Percentiles rank a stretch among this genome's conserved stretches.
These are phyloP conservation scores for Monosporascus sp. DNA, from an alignment of 2,329 filamentous ascomycete species.

Conservation along the genomic window DNA sequence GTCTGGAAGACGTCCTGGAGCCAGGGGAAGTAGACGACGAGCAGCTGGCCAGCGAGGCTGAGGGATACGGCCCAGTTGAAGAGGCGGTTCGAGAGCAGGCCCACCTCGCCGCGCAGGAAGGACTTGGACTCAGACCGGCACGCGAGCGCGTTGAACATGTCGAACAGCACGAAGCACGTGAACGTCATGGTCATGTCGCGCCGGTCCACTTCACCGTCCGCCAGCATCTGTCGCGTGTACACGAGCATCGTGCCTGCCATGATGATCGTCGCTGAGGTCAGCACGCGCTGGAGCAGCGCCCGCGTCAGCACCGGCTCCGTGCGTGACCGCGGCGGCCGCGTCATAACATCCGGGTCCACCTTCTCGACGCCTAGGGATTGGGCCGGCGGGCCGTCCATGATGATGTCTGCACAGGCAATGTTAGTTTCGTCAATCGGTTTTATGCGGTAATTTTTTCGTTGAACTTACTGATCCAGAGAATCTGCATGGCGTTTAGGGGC, in stretches of 20 bases:
- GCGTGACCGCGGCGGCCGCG: conserved; percentile 74
- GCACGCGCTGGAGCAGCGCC: conserved; percentile 74
- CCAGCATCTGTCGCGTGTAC: conserved; percentile 86
- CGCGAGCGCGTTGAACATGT: conserved; percentile 97
- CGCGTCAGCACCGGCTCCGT: conserved; percentile 88
- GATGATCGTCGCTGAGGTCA: conserved; percentile 83
- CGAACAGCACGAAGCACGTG: conserved; percentile 96
- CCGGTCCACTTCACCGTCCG: conserved; percentile 75
- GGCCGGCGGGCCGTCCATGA: conserved; percentile 97
- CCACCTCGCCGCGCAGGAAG: conserved; percentile 78
- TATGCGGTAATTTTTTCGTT: background rate
- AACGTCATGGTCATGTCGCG: conserved; percentile 99
- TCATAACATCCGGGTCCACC: conserved; percentile 93
- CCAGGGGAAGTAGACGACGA: conserved; percentile 93
- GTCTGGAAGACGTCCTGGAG: conserved; percentile 95
- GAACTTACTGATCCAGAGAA: conserved; percentile 94
- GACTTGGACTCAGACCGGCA: conserved; percentile 91
- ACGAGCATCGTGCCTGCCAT: conserved; percentile 88
- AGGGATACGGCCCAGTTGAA: conserved; percentile 95
- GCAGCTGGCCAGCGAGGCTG: conserved; percentile 76
- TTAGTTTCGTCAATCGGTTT: background rate
- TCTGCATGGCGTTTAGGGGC: conserved; percentile 98
- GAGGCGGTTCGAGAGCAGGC: conserved; percentile 79
- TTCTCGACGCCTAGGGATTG: conserved; percentile 95
- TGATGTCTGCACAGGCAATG: conserved; percentile 65